These are phyloP conservation scores for Pezicula rhizophila DNA, from an alignment of 2,329 filamentous ascomycete genomes.

Conservation along the genomic window DNA sequence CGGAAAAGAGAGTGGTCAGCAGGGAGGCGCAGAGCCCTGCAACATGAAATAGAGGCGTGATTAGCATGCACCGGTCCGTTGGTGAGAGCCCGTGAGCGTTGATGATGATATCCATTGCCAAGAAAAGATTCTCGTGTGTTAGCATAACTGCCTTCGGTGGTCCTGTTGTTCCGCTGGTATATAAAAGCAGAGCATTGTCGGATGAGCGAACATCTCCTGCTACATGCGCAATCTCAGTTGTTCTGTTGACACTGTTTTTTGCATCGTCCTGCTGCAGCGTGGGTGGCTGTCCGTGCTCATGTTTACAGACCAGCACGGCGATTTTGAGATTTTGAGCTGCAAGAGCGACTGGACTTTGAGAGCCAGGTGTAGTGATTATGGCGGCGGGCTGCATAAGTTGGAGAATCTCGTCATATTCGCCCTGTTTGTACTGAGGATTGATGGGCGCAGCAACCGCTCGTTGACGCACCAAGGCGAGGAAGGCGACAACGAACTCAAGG, in stretches of 20 bases:
- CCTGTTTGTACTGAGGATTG: constrained; percentile 78
- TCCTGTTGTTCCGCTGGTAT: constrained; percentile 76
- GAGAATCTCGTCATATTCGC: constrained; percentile 83
- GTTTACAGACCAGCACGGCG: constrained; percentile 75
- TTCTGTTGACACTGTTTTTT: constrained; percentile 35
- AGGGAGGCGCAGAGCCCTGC: constrained; percentile 75
- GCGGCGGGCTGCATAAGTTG: constrained; percentile 73
- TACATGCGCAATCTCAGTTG: too few relatives aligned
- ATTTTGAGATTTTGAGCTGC: constrained; percentile 70
- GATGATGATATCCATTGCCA: constrained; percentile 76
- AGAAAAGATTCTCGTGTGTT: constrained; percentile 69
- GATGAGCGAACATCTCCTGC: too few relatives aligned
- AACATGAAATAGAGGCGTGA: constrained; percentile 84
- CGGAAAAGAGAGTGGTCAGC: constrained; percentile 64
- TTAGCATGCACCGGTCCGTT: constrained; percentile 68
- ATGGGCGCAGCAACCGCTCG: constrained; percentile 71
- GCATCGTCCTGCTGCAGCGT: constrained; percentile 67
- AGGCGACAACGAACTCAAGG: constrained; percentile 77
- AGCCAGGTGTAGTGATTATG: constrained; percentile 64
- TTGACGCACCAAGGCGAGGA: constrained; percentile 72
- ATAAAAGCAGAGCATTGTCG: constrained; percentile 70
- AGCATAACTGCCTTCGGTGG: constrained; percentile 74
- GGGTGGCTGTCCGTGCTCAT: constrained; percentile 61
- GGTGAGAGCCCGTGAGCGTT: constrained; percentile 64
- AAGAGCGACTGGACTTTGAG: constrained; percentile 61